Conservation (phyloP, 2,329 filamentous ascomycete species). For the Paracamarosporium sp. region DNA sequence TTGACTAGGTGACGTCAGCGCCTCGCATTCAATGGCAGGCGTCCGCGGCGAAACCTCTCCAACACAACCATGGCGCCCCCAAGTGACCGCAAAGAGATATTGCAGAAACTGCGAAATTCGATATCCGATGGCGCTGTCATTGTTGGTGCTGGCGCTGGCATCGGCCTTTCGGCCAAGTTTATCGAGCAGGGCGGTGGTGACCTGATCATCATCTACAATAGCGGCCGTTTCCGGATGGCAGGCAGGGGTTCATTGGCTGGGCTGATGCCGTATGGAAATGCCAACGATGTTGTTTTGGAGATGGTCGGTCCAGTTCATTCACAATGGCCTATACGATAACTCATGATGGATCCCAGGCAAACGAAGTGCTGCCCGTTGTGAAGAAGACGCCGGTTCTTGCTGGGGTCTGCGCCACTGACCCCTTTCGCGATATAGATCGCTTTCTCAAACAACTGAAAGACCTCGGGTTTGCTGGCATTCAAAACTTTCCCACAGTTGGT, state of each 20-base stretch:
- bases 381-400: slow-evolving; percentile 70
- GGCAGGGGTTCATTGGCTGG: slow-evolving; percentile 73
- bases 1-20: slow-evolving; percentile 7
- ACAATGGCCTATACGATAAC: neutral
- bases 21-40: neutral
- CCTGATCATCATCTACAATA: slow-evolving; percentile 76
- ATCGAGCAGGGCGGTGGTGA: slow-evolving; percentile 73
- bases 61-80: slow-evolving; percentile 61
- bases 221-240: slow-evolving; percentile 75
- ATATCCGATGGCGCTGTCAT: slow-evolving; percentile 65
- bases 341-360: slow-evolving; percentile 51
- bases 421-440: slow-evolving; percentile 66
- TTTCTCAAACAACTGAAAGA: slow-evolving; percentile 68
- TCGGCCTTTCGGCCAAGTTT: slow-evolving; percentile 74
- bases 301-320: slow-evolving; percentile 57
- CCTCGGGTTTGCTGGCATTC: slow-evolving; percentile 71
- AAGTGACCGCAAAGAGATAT: slow-evolving; percentile 62
- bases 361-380: slow-evolving; percentile 71
- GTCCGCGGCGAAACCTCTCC: neutral
- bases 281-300: slow-evolving; percentile 72
- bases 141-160: slow-evolving; percentile 73
- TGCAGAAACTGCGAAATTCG: slow-evolving; percentile 59
- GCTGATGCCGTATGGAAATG: slow-evolving; percentile 74
- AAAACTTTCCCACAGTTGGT: slow-evolving; percentile 78
- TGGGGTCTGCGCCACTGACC: slow-evolving; percentile 74